Percentiles rank a stretch among this genome's conserved stretches.
phyloP scores from a whole-genome alignment of 164 flowering plant species.

The Berberis vulgaris region DNA sequence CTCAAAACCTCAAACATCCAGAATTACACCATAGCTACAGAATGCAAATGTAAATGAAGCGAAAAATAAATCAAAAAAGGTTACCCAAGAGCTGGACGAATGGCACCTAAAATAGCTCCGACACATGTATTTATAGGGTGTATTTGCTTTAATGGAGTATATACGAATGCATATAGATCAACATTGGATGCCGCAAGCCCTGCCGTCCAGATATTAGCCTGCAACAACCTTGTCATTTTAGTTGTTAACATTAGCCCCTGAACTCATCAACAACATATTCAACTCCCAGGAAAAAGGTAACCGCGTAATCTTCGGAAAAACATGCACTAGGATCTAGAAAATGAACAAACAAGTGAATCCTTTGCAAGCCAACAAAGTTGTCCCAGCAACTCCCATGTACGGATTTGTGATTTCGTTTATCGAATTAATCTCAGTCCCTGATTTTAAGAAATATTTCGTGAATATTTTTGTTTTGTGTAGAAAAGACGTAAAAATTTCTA shows the following conservation, averaged over 20 bases:
- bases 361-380: constrained; percentile 72
- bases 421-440: too few relatives aligned
- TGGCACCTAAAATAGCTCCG: constrained; percentile 97
- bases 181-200: constrained; percentile 94
- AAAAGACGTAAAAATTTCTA: too few relatives aligned
- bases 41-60: neutral
- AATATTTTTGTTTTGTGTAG: too few relatives aligned
- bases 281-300: too few relatives aligned
- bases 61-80: neutral
- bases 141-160: constrained; percentile 92
- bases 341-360: constrained; percentile 23
- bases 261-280: neutral
- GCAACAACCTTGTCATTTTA: constrained; percentile 62
- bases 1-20: neutral
- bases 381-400: constrained; percentile 66
- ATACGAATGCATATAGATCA: constrained; percentile 79
- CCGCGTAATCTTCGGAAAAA: neutral
- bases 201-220: constrained; percentile 88
- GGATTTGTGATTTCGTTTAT: constrained; percentile 1
- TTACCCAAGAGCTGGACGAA: constrained; percentile 98
- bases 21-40: neutral
- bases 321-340: neutral
- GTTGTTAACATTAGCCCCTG: constrained; percentile 23
- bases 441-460: too few relatives aligned
- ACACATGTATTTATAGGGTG: constrained; percentile 97